Evolutionary conservation across 805 yeast species (phyloP).

Genomic region (Saccharomycopsis fibuligera): DNA sequence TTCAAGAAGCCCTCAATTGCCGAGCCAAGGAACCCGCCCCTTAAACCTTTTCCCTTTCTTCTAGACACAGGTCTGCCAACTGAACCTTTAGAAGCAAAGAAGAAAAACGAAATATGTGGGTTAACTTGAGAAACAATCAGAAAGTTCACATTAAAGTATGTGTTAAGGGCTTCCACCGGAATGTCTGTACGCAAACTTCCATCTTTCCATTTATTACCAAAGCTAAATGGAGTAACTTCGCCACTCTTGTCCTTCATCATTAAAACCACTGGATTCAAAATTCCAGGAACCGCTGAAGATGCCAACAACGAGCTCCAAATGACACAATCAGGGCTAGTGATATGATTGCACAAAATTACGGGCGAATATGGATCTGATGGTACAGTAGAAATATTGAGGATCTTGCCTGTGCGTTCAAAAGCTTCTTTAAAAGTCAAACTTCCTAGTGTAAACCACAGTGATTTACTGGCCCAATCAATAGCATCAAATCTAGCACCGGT

Average conservation of each 20-base stretch:
- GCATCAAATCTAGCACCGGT: slow-evolving; percentile 81
- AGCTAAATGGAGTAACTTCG: slow-evolving; percentile 54
- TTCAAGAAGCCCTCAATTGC: slow-evolving; percentile 66
- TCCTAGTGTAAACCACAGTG: slow-evolving; percentile 66
- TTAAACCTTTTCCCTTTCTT: slow-evolving; percentile 46
- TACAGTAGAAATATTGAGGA: slow-evolving; percentile 67
- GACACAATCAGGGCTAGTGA: slow-evolving; percentile 73
- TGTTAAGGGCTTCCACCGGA: slow-evolving; percentile 66
- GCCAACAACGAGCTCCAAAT: slow-evolving; percentile 78
- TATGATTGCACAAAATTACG: slow-evolving; percentile 66
- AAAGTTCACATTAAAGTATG: slow-evolving; percentile 70
- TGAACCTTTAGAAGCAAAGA: slow-evolving; percentile 72
- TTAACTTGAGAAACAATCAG: slow-evolving; percentile 77
- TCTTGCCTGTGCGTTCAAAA: slow-evolving; percentile 59
- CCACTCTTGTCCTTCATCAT: slow-evolving; percentile 53
- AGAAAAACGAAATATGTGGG: slow-evolving; percentile 72
- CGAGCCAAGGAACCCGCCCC: slow-evolving; percentile 75
- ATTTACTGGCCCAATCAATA: slow-evolving; percentile 63
- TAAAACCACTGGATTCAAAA: slow-evolving; percentile 69
- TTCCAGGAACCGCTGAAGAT: slow-evolving; percentile 79
- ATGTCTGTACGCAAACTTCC: slow-evolving; percentile 76
- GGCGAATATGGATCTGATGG: slow-evolving; percentile 82
- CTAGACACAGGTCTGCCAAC: slow-evolving; percentile 73
- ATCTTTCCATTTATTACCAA: slow-evolving; percentile 74
- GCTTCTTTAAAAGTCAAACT: slow-evolving; percentile 69